Evolutionary conservation across 2,329 filamentous ascomycete genomes (phyloP), one percentile per base, ranked within the genome.

Genomic region (Fusarium abutilonis): DNA sequence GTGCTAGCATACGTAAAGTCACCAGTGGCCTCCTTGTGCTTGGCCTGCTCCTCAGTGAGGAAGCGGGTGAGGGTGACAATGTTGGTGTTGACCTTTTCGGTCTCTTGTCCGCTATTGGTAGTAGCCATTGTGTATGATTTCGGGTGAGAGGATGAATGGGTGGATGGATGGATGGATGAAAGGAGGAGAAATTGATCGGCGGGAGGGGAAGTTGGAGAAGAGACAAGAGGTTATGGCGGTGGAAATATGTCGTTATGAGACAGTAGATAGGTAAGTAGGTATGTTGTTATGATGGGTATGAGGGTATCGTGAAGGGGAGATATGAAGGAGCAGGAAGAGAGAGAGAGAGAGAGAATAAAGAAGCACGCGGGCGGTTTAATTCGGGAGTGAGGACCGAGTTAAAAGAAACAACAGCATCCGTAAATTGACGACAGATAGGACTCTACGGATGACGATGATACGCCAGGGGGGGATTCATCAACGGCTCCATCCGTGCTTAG

Each of bases 11-110:
- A 97, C 92, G 95, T 99, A 80, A 99, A 99, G 81, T 99, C 95
- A 81, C 95, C 95, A 13, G 93, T 97, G 50, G 95, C 95, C 77
- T 98, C 93, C 75, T 90, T 89, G 80, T 96, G 88, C 79, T 97
- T 97, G 62, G 84, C 80, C 78, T 99, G 95, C 81, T 97, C 93
- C 82, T 99, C 95, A 28, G 93, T 98, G 71, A 99, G 85, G 83
- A 95, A 97, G 62, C 95, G 87, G 38, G 95, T 97, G 70, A 99
- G 87, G 52, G 95, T 98, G 75, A 98, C 85, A 74, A 99, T 98
- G 78, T 97, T 87, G 63, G 92, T 96, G 83, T 98, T 97, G 81
- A 99, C 88, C 76, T 90, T 89, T 81, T 96, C 92, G 69, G 83
- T 82, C 69, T 86, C 81, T 64, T 79, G 74, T 60, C 77, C 77